Evolutionary conservation across 257 asterid genomes (phyloP).

Genomic region (Gentiana straminea): DNA sequence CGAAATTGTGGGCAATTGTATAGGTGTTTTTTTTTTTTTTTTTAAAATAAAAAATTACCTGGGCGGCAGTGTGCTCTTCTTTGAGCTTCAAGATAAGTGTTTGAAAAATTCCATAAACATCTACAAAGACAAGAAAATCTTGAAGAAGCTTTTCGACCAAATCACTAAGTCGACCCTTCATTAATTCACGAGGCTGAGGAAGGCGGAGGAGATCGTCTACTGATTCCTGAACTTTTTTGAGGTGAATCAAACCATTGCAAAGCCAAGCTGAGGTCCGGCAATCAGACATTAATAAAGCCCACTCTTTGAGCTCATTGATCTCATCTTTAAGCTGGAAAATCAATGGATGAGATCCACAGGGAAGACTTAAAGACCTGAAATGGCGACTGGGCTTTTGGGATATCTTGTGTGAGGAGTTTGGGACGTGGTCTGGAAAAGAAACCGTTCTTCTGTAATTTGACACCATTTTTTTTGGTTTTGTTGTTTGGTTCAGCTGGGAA

Average conservation of each 20-base stretch:
- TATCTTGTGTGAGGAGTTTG: conserved; percentile 9
- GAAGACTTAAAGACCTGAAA: conserved; percentile 73
- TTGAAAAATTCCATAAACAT: conserved; percentile 61
- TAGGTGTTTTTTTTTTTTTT: too few species aligned
- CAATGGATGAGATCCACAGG: conserved; percentile 65
- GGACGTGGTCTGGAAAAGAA: conserved; percentile 54
- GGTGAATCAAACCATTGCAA: conserved; percentile 42
- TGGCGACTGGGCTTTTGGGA: conserved; percentile 37
- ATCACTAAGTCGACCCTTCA: conserved; percentile 16
- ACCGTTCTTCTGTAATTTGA: conserved; percentile 64
- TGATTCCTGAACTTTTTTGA: conserved; percentile 54
- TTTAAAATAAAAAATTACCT: background rate
- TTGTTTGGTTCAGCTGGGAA: background rate
- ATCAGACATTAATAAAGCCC: conserved; percentile 21
- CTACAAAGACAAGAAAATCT: conserved; percentile 57
- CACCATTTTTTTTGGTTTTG: conserved; percentile 51
- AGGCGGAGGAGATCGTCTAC: conserved; percentile 78
- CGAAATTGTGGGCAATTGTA: too few species aligned
- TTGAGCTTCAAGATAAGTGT: conserved; percentile 40
- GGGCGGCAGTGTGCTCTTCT: conserved; percentile 54
- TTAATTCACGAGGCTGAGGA: conserved; percentile 62
- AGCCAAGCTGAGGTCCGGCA: conserved; percentile 39
- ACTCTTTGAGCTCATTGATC: conserved; percentile 31
- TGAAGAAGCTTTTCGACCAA: conserved; percentile 65
- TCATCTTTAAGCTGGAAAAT: conserved; percentile 54